A percentile compares a stretch with the other conserved stretches of the same genome.
These are phyloP conservation scores for Starmera amethionina DNA, from an alignment of 805 yeast species.

Conservation along the genomic window DNA sequence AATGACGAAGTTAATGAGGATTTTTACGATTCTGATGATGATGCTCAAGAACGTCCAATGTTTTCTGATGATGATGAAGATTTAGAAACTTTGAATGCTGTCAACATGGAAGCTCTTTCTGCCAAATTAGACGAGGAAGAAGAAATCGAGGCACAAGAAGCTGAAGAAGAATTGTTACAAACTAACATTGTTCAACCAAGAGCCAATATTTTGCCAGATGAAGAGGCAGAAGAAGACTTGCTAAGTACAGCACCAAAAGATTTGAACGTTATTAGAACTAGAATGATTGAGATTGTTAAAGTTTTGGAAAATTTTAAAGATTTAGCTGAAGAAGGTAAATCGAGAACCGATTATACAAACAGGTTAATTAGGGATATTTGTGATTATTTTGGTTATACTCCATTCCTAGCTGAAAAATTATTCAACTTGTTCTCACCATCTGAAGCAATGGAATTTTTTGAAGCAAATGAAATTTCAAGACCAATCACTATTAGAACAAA, in stretches of 20 bases:
- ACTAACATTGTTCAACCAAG: slow-evolving; percentile 55
- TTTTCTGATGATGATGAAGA: slow-evolving; percentile 72
- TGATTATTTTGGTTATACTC: slow-evolving; percentile 88
- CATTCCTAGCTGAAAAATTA: slow-evolving; percentile 86
- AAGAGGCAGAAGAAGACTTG: slow-evolving; percentile 46
- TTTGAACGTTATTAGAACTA: slow-evolving; percentile 73
- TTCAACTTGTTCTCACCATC: slow-evolving; percentile 87
- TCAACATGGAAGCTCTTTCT: slow-evolving; percentile 76
- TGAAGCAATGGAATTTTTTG: slow-evolving; percentile 97
- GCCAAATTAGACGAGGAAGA: slow-evolving; percentile 52
- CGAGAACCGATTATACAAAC: slow-evolving; percentile 73
- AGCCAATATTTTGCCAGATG: slow-evolving; percentile 68
- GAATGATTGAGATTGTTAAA: slow-evolving; percentile 92
- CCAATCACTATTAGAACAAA: slow-evolving; percentile 98
- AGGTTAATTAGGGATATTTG: slow-evolving; percentile 80
- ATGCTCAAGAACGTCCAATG: slow-evolving; percentile 45
- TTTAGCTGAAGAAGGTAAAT: slow-evolving; percentile 75
- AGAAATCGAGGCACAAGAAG: slow-evolving; percentile 51
- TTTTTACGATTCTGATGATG: slow-evolving; percentile 44
- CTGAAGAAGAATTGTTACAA: slow-evolving; percentile 51
- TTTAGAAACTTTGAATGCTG: slow-evolving; percentile 65
- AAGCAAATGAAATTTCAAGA: slow-evolving; percentile 94
- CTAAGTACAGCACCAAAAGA: slow-evolving; percentile 54
- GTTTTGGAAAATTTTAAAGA: slow-evolving; percentile 85
- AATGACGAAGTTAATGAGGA: slow-evolving; percentile 33